Conservation (phyloP, 1,284 basidiomycete genomes). For the Fomitopsis schrenkii region DNA sequence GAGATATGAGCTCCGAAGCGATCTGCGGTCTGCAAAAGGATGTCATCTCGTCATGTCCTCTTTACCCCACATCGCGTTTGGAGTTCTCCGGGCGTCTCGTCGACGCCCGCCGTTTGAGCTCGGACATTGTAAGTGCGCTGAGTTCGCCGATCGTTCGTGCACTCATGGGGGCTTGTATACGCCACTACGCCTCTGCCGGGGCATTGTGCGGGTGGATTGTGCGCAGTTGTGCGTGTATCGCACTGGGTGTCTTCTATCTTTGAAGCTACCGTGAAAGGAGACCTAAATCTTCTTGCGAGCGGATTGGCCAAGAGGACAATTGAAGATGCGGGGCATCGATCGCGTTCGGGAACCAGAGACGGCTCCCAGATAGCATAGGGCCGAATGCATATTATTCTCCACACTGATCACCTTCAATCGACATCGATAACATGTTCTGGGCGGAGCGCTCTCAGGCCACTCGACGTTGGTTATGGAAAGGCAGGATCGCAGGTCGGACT, state of each 20-base stretch:
- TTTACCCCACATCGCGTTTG: constrained; percentile 2
- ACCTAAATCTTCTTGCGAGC: background rate
- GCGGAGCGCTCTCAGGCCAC: constrained; percentile 9
- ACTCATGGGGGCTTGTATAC: background rate
- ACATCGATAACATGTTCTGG: constrained; percentile 29
- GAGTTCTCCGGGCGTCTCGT: background rate
- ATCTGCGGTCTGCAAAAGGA: constrained; percentile 5
- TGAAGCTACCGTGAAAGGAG: background rate
- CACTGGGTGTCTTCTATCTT: background rate
- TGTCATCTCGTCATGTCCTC: background rate
- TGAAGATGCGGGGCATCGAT: constrained; percentile 7
- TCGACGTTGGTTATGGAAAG: constrained; percentile 11
- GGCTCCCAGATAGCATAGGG: constrained; percentile 7
- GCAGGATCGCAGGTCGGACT: constrained; percentile 21
- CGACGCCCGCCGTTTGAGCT: background rate
- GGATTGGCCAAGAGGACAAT: background rate
- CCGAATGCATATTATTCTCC: constrained; percentile 2
- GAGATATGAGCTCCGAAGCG: constrained; percentile 1
- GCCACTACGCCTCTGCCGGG: background rate
- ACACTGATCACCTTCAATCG: constrained; percentile 18
- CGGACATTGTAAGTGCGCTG: background rate
- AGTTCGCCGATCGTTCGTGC: background rate
- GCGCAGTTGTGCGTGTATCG: background rate
- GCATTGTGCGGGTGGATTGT: background rate
- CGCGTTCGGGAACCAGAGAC: background rate